Percentiles rank a stretch among this genome's conserved stretches.
These are phyloP conservation scores for Lactarius deliciosus DNA, from an alignment of 768 basidiomycete genomes.

Conservation along the genomic window DNA sequence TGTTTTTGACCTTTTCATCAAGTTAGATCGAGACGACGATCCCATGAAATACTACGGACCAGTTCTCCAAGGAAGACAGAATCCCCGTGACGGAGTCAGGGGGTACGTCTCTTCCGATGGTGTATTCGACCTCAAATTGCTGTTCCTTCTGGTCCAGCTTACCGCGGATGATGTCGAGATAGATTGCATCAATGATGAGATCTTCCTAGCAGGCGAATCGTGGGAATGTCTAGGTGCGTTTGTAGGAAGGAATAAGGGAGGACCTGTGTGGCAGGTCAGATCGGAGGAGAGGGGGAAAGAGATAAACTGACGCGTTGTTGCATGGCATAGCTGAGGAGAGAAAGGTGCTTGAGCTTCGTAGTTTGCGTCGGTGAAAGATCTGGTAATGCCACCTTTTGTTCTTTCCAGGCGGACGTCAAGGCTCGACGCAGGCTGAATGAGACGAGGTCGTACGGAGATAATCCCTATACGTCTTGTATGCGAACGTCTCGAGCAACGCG, in stretches of 20 bases:
- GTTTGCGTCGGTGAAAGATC: constrained; percentile 69
- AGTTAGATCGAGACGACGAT: not conserved
- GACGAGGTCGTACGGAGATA: constrained; percentile 59
- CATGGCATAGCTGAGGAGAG: constrained; percentile 81
- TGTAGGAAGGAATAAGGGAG: constrained; percentile 79
- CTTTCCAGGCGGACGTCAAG: constrained; percentile 40
- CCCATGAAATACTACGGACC: constrained; percentile 45
- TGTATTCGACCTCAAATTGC: constrained; percentile 89
- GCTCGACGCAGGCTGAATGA: not conserved
- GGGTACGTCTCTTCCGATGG: constrained; percentile 89
- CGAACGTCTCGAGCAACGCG: constrained; percentile 78
- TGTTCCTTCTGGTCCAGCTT: constrained; percentile 92
- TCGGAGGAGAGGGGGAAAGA: constrained; percentile 3
- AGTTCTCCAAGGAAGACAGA: constrained; percentile 60
- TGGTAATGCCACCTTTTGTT: constrained; percentile 64
- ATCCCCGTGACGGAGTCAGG: constrained; percentile 64
- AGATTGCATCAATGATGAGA: constrained; percentile 95
- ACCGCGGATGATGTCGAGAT: constrained; percentile 84
- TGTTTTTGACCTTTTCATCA: constrained; percentile 56
- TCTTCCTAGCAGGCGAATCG: constrained; percentile 91
- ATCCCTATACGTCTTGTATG: constrained; percentile 84
- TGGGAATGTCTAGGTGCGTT: constrained; percentile 66
- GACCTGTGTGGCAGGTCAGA: constrained; percentile 48
- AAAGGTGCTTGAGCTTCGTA: constrained; percentile 89
- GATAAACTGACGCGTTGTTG: constrained; percentile 62